phyloP scores from a whole-genome alignment of 768 basidiomycete species.

The Neoboletus magnificus region DNA sequence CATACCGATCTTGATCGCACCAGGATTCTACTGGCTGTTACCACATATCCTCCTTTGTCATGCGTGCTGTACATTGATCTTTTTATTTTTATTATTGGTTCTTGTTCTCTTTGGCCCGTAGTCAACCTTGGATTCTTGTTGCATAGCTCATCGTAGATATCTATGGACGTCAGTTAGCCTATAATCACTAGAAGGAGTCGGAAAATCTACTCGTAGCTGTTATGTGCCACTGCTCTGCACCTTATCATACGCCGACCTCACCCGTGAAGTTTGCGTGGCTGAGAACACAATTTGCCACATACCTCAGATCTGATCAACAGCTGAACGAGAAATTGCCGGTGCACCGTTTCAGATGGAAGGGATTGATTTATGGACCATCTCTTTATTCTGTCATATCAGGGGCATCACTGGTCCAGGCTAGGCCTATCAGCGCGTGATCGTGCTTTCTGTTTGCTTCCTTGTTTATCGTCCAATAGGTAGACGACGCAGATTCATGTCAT shows the following conservation, averaged over 20 bases:
- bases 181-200: no score
- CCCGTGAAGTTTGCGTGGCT: no score
- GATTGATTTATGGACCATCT: background rate
- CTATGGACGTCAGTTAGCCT: background rate
- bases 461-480: no score
- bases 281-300: background rate
- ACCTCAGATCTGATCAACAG: background rate
- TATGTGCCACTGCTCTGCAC: background rate
- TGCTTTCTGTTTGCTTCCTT: no score
- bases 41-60: background rate
- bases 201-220: background rate
- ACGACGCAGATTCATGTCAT: background rate
- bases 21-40: background rate
- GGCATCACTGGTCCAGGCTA: background rate
- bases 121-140: background rate
- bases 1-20: constrained; percentile 21
- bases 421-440: no score
- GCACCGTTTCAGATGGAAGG: background rate
- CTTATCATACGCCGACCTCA: background rate
- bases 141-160: background rate
- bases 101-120: no score
- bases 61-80: background rate
- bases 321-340: background rate
- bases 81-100: background rate
- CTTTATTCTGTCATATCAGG: no score